These are phyloP conservation scores for Spathaspora passalidarum DNA, from an alignment of 805 yeast species.

Conservation along the genomic window DNA sequence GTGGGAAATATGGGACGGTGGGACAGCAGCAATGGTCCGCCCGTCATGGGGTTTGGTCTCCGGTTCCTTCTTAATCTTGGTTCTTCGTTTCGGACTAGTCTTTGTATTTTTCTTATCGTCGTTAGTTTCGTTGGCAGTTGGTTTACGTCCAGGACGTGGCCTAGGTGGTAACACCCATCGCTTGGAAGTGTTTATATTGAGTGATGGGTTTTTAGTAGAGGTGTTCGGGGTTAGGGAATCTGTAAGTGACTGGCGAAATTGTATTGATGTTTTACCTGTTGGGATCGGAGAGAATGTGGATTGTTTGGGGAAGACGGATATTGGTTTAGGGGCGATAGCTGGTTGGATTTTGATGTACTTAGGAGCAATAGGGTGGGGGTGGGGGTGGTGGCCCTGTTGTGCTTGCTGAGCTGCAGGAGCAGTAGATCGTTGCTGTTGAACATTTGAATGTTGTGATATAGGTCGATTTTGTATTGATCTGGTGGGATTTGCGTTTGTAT, in stretches of 20 bases:
- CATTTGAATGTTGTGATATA: background rate
- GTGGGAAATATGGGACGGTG: background rate
- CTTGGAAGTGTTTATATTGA: slow-evolving; percentile 28
- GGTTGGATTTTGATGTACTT: slow-evolving; percentile 38
- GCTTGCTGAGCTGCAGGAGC: background rate
- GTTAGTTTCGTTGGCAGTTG: slow-evolving; percentile 13
- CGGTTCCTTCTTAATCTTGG: slow-evolving; percentile 5
- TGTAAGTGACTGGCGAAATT: slow-evolving; percentile 7
- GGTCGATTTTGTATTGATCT: background rate
- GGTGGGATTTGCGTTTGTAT: background rate
- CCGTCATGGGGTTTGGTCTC: background rate
- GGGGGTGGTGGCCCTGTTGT: background rate
- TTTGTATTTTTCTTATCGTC: slow-evolving; percentile 5
- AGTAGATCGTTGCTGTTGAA: background rate
- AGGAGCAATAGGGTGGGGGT: background rate
- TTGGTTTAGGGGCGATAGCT: slow-evolving; percentile 38
- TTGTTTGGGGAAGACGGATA: slow-evolving; percentile 29
- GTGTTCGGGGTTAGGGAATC: background rate
- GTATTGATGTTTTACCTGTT: slow-evolving; percentile 13
- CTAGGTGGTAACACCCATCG: slow-evolving; percentile 41
- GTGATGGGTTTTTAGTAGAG: slow-evolving; percentile 11
- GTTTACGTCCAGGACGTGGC: slow-evolving; percentile 42
- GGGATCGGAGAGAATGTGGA: slow-evolving; percentile 18
- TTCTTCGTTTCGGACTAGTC: slow-evolving; percentile 7
- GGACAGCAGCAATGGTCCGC: background rate